Percentiles rank a stretch among this genome's conserved stretches.
phyloP scores from a whole-genome alignment of 2,329 filamentous ascomycete genomes.

The Xylariaceae sp. region DNA sequence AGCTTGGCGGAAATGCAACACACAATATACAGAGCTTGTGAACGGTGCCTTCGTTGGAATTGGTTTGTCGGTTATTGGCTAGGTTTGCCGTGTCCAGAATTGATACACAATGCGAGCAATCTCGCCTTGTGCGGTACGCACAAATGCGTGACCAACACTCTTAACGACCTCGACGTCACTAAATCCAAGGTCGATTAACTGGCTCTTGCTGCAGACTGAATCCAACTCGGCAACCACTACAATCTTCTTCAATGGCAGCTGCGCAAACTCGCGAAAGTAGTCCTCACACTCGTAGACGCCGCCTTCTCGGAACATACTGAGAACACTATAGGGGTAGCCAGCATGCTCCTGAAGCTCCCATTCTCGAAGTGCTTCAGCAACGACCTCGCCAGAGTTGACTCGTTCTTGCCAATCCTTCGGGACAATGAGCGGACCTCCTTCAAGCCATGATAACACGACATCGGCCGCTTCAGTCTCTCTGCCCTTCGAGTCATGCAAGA shows the following conservation, averaged over 20 bases:
- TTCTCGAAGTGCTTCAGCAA: conserved; percentile 16
- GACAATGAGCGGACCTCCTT: conserved; percentile 20
- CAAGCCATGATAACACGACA: conserved; percentile 6
- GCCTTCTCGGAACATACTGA: conserved; percentile 19
- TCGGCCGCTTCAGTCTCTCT: conserved; percentile 15
- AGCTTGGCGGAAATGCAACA: too few species aligned
- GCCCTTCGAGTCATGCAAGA: conserved; percentile 5
- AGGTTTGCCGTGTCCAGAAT: conserved; percentile 15
- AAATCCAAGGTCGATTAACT: conserved; percentile 9
- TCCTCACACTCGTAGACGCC: conserved; percentile 19
- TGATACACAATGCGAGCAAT: conserved; percentile 17
- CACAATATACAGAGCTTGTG: too few species aligned
- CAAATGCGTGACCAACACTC: conserved; percentile 7
- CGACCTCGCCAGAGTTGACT: conserved; percentile 14
- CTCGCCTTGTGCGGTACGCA: conserved; percentile 5
- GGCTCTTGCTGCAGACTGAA: neutral
- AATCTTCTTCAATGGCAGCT: conserved; percentile 13
- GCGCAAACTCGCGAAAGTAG: conserved; percentile 17
- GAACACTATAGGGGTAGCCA: conserved; percentile 14
- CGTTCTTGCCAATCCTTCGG: conserved; percentile 20
- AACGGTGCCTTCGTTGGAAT: too few species aligned
- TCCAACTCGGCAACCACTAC: conserved; percentile 14
- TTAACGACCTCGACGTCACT: conserved; percentile 7
- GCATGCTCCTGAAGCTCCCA: conserved; percentile 22
- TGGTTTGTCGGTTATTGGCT: neutral